Percentiles rank a stretch among this genome's conserved stretches.
phyloP scores from a whole-genome alignment of 331 rosid genomes.

The Malus hybrid region DNA sequence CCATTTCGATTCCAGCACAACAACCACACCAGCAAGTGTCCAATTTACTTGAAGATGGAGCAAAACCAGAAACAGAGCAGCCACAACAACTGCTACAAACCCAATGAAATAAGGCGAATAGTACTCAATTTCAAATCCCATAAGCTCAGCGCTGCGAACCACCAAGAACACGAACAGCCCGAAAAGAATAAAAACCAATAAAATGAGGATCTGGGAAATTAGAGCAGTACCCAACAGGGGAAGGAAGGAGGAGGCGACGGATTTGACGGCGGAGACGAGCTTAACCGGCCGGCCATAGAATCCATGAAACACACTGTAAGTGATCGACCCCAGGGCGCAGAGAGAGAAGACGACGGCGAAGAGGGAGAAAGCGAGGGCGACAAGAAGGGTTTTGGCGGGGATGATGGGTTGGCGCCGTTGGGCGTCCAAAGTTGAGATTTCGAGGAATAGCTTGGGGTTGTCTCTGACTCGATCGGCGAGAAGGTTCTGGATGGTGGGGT shows the following conservation, averaged over 20 bases:
- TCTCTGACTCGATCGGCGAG: neutral
- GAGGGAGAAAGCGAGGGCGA: constrained; percentile 17
- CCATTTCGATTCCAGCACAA: constrained; percentile 40
- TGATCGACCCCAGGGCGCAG: constrained; percentile 38
- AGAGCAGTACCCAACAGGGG: constrained; percentile 33
- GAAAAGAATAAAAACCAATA: neutral
- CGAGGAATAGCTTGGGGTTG: constrained; percentile 27
- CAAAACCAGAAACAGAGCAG: neutral
- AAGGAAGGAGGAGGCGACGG: constrained; percentile 29
- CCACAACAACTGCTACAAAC: neutral
- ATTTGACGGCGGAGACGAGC: constrained; percentile 36
- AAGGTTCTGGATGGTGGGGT: constrained; percentile 38
- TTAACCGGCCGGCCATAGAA: constrained; percentile 43
- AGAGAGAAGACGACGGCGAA: constrained; percentile 25
- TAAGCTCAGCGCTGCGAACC: neutral
- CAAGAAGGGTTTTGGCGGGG: neutral
- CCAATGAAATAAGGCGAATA: constrained; percentile 4
- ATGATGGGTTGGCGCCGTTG: neutral
- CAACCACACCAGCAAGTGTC: constrained; percentile 32
- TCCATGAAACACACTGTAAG: constrained; percentile 40
- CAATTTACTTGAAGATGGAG: constrained; percentile 22
- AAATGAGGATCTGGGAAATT: constrained; percentile 3
- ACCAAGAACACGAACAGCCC: constrained; percentile 9
- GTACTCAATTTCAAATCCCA: constrained; percentile 9
- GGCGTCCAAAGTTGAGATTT: neutral